These are phyloP conservation scores for Hyparrhenia diplandra DNA, from an alignment of 176 grass and related monocot species.

Conservation along the genomic window DNA sequence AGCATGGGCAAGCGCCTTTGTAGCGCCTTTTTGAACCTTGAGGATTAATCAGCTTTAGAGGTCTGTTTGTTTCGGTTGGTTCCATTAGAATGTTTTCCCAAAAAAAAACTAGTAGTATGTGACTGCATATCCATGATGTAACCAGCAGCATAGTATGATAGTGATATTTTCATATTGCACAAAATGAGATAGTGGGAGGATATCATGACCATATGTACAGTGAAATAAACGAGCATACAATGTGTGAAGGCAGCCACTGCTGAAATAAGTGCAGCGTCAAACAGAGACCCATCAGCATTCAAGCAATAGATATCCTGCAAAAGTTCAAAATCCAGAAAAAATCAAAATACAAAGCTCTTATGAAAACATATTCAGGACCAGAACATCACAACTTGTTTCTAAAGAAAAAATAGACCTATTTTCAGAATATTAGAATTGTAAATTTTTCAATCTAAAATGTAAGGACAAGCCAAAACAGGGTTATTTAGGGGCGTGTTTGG, in stretches of 20 bases:
- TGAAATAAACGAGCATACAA: constrained; percentile 37
- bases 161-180: constrained; percentile 8
- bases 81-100: not conserved
- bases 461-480: not conserved
- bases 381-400: constrained; percentile 2
- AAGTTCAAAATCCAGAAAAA: constrained; percentile 15
- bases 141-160: not conserved
- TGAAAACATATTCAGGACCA: not conserved
- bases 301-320: constrained; percentile 92
- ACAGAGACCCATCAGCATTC: constrained; percentile 87
- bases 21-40: too few species aligned
- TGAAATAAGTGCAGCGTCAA: constrained; percentile 82
- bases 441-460: not conserved
- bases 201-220: not conserved
- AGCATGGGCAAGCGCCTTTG: too few species aligned
- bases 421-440: not conserved
- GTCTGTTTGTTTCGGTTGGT: too few species aligned
- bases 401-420: not conserved
- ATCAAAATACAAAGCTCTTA: constrained; percentile 10
- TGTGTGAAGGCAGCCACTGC: constrained; percentile 81
- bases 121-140: not conserved
- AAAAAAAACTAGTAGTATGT: not conserved
- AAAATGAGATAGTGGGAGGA: too few species aligned
- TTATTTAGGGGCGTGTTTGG: too few species aligned
- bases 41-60: too few species aligned